Evolutionary conservation across 352 stramenopile genomes (phyloP).

Genomic region (Phytophthora brassicae): DNA sequence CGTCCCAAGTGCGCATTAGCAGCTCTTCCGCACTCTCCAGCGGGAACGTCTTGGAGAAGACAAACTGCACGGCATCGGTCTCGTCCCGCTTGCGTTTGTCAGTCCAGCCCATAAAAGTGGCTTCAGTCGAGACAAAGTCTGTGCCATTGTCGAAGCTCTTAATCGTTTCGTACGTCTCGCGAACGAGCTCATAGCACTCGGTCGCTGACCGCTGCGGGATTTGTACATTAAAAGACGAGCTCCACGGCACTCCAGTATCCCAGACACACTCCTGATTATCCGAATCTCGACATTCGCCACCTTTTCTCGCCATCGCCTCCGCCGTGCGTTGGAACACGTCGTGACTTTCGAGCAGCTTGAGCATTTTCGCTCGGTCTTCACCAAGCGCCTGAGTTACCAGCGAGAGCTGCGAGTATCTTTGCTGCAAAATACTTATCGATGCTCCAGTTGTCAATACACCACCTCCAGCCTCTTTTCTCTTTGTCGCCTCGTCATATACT

Average conservation of each 20-base stretch:
- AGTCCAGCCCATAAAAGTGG: conserved; percentile 47
- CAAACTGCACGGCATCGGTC: conserved; percentile 31
- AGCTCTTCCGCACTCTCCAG: conserved; percentile 28
- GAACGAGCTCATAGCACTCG: conserved; percentile 42
- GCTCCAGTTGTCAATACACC: too few relatives aligned
- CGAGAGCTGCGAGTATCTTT: conserved; percentile 35
- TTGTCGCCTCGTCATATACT: conserved; percentile 39
- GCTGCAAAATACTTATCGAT: conserved; percentile 11
- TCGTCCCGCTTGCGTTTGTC: conserved; percentile 42
- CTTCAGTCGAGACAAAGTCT: conserved; percentile 26
- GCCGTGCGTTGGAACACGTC: too few relatives aligned
- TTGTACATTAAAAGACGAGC: too few relatives aligned
- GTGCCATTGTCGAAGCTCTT: conserved; percentile 24
- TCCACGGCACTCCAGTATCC: too few relatives aligned
- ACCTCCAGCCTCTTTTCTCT: conserved; percentile 11
- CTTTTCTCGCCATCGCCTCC: too few relatives aligned
- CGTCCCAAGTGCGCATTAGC: conserved; percentile 39
- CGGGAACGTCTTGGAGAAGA: conserved; percentile 38
- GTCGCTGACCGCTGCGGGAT: conserved; percentile 23
- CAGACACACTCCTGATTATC: too few relatives aligned
- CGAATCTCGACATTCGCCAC: too few relatives aligned
- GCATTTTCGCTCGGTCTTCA: conserved; percentile 41
- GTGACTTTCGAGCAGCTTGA: conserved; percentile 25
- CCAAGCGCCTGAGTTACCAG: conserved; percentile 38
- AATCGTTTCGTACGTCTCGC: conserved; percentile 51